Conservation (phyloP, 768 basidiomycete species). For the Tylopilus plumbeoviolaceoides region DNA sequence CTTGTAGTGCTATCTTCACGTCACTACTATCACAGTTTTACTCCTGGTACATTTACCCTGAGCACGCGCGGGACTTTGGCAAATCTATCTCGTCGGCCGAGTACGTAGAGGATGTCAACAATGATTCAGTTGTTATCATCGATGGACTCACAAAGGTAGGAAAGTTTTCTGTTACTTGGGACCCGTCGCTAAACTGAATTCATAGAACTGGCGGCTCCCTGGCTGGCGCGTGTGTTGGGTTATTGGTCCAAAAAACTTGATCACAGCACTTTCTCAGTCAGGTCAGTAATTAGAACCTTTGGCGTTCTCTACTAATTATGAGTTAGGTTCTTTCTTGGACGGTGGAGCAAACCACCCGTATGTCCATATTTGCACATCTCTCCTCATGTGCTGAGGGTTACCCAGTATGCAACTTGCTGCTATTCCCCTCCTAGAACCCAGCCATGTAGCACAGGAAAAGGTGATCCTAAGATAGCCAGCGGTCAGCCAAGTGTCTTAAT, state of each 20-base stretch:
- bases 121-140: conserved; percentile 80
- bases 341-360: conserved; percentile 94
- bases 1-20: not conserved
- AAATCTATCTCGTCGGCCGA: conserved; percentile 77
- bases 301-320: not conserved
- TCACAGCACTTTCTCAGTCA: conserved; percentile 89
- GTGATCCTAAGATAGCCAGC: conserved; percentile 24
- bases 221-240: conserved; percentile 97
- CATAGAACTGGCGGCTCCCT: conserved; percentile 89
- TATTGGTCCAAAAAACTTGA: conserved; percentile 81
- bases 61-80: conserved; percentile 68
- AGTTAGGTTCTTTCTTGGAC: conserved; percentile 78
- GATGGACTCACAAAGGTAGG: conserved; percentile 88
- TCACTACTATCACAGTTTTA: conserved; percentile 58
- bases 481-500: not conserved
- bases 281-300: conserved; percentile 35
- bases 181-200: conserved; percentile 10
- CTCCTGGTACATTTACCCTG: conserved; percentile 92
- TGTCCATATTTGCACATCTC: conserved; percentile 24
- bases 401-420: conserved; percentile 82
- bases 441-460: conserved; percentile 66
- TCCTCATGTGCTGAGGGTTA: not conserved
- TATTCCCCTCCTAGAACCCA: conserved; percentile 73
- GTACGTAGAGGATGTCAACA: conserved; percentile 84
- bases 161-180: not conserved